Base-by-base conservation (phyloP, 495 filamentous ascomycete species). In the Darksidea phi region DNA sequence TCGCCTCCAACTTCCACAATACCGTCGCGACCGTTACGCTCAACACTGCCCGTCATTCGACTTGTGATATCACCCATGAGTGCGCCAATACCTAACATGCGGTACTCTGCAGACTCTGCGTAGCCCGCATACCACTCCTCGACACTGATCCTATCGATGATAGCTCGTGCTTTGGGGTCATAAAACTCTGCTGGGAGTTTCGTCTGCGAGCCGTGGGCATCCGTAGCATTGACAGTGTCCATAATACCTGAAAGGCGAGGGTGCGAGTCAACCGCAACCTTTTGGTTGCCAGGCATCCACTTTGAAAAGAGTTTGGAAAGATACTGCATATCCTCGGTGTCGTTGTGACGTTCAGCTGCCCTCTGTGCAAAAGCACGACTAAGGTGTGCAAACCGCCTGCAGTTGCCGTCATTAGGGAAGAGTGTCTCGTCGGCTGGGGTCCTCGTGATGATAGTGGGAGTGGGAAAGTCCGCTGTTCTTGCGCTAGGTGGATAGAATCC, bases 121-220 rank as follows among this genome's bases (percentile, higher is more conserved):
- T 91, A 98, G 3, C 93, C 94, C 7, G 84, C 75, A 70, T 87
- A 97, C 94, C 94, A 97, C 75, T 98, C 95, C 64, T 98, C 94
- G 1, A 89, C 85, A 42, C 79, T 83, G 48, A 97, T 89, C 25
- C 80, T 80, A 51, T 97, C 88, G 54, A 97, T 82, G 48, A 91
- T 86, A 1, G 76, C 78, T 5, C 82, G 73, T 2, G 76, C 87
- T 71, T 86, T 88, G 28, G 78, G 68, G 67, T 96, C 90, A 72
- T 98, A 97, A 73, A 98, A 98, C 50, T 91, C 89, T 13, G 75
- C 73, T 0, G 94, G 94, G 6, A 98, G 79, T 45, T 78, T 79
- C 0, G 90, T 96, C 13, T 80, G 79, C 0, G 87, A 82, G 0
- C 91, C 93, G 74, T 98, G 94, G 3, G 91, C 93, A 13, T 88